These are phyloP conservation scores for Pythium biforme DNA, from an alignment of 352 stramenopile genomes.

Conservation along the genomic window DNA sequence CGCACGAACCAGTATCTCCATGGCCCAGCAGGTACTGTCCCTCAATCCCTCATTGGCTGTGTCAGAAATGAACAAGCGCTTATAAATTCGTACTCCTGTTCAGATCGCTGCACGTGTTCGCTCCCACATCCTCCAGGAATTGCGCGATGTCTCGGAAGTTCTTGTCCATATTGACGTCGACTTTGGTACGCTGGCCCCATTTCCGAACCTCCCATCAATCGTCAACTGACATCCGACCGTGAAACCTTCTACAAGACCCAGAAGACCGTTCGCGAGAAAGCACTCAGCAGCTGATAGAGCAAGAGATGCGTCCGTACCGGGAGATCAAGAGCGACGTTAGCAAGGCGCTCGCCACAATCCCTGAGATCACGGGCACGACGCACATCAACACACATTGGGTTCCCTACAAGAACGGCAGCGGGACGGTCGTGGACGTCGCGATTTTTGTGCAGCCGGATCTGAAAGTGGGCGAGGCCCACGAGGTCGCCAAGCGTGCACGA, in stretches of 20 bases:
- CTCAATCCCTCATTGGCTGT: background rate
- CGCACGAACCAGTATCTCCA: conserved; percentile 77
- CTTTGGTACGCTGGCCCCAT: conserved; percentile 36
- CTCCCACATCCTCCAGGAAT: conserved; percentile 58
- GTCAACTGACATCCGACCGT: background rate
- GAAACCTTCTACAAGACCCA: conserved; percentile 19
- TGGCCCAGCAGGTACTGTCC: conserved; percentile 80
- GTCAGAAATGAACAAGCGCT: background rate
- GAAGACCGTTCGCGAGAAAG: conserved; percentile 25
- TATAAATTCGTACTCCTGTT: background rate
- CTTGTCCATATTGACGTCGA: conserved; percentile 85
- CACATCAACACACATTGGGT: conserved; percentile 86
- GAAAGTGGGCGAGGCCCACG: conserved; percentile 69
- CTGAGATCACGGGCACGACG: conserved; percentile 67
- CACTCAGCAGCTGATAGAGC: conserved; percentile 39
- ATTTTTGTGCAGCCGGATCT: conserved; percentile 78
- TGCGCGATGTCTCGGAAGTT: conserved; percentile 84
- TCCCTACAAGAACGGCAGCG: conserved; percentile 52
- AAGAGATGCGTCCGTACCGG: conserved; percentile 68
- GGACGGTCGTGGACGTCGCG: conserved; percentile 73
- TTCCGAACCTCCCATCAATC: background rate
- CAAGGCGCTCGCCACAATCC: conserved; percentile 55
- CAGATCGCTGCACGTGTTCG: conserved; percentile 72
- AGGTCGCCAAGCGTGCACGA: conserved; percentile 66
- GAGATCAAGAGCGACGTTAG: conserved; percentile 76